Base-by-base conservation (phyloP, 352 stramenopile species). In the Phytopythium aichiense region DNA sequence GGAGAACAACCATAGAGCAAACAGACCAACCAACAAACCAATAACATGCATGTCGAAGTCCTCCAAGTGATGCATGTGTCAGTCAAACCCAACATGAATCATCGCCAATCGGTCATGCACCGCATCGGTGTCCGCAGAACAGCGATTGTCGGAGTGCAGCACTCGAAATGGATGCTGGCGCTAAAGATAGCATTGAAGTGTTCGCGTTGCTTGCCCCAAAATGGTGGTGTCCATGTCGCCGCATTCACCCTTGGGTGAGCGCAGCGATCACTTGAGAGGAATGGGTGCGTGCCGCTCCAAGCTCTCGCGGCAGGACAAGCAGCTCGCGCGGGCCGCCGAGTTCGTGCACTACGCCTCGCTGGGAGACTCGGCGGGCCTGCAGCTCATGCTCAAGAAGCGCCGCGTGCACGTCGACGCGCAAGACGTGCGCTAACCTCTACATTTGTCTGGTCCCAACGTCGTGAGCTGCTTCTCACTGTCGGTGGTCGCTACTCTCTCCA, bases 1-100 rank as follows among this genome's bases (percentile, higher is more conserved):
- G 74, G 85, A 88, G 85, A 94, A 76, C 67, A 90, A 94, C 85
- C 85, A 94, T 94, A 89, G 85, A 91, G 85, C 85, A 90, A 64
- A 94, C 71, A 94, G 77, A 28, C 49, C 64, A 61, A 25, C 49
- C 65, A 31, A 51, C 20, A 61, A 56, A 22, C 12, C 50, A 33
- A 4, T n/a, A 55, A 59, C 46, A 8, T 60, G 31, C 16, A 25
- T 63, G 16, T 64, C 5, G 38, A n/a, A 38, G 33, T 13, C 33
- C 7, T 38, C 4, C 28, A 4, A 38, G 33, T 38, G 33, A 38
- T 38, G 33, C 33, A 38, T 38, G 33, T 30, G 28, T 2, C 28
- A 30, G 28, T 30, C 28, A 2, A 30, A 30, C 28, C 2, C 28
- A 30, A 30, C 28, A 30, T 4, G 28, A 30, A 30, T 4, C 28